Base-by-base conservation (phyloP, 2,329 filamentous ascomycete genomes). In the Penicillium sp. region DNA sequence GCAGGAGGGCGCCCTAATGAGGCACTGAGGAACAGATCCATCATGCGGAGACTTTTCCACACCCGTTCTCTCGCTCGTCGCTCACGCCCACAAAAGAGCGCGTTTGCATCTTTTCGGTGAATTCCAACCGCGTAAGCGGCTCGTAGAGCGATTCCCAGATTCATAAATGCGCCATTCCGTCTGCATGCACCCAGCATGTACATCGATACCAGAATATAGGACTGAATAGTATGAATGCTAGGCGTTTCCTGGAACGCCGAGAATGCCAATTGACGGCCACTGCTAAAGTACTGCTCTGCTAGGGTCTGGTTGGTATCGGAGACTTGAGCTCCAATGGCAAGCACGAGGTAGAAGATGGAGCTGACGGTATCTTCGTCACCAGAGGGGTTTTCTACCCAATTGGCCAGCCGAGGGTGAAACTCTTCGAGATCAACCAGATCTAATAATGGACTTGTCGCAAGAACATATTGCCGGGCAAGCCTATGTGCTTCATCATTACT, bases 91-190 rank as follows among this genome's bases (percentile, higher is more conserved):
- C 79, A 79, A 59, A 81, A 82, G 1, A 80, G 73, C 27, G 78
- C 78, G 56, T 81, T 82, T 13, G 81, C 79, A 63, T 82, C 80
- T 27, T 77, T 80, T 5, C 80, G 70, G 61, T 83, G 81, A 22
- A 83, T 71, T 1, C 81, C 81, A 24, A 83, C 77, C 1, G 81
- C 79, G 59, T 82, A 83, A 1, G 80, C 79, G 13, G 80, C 79
- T 27, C 80, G 75, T 22, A 81, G 73, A n/a, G 81, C 80, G 53
- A 82, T 73, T 57, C 80, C 80, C 19, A 83, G 76, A 48, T 82
- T 79, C 63, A 82, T 75, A 53, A 81, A 83, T 6, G 80, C 80
- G 1, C 79, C 80, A 57, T 83, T 83, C 11, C 80, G 78, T 44
- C 81, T 77, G 55, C 78, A 82, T 11, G 78, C 78, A 27, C 80